Evolutionary conservation across 208 protist species (phyloP).

Genomic region (Acanthamoeba triangularis): DNA sequence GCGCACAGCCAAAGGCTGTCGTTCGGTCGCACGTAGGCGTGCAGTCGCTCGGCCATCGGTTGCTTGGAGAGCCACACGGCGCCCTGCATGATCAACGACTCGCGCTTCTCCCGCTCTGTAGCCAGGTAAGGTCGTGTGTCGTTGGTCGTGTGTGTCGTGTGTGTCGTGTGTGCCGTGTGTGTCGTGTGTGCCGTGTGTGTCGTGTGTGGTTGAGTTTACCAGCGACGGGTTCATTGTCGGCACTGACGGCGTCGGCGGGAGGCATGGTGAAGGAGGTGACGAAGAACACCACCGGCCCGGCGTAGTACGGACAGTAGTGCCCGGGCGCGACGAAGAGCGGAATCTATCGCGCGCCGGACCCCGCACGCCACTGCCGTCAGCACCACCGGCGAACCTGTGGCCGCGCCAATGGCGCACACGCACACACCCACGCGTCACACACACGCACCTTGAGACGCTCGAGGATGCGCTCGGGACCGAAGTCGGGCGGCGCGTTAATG

Average conservation of each 20-base stretch:
- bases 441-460: no score
- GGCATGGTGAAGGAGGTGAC: constrained; percentile 15
- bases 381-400: no score
- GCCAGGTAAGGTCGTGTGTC: background rate
- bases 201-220: background rate
- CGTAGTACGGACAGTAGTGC: background rate
- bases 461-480: no score
- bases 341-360: no score
- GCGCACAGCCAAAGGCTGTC: background rate
- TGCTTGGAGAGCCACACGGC: background rate
- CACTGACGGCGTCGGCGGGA: background rate
- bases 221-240: background rate
- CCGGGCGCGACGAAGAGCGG: background rate
- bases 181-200: no score
- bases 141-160: background rate
- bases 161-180: background rate
- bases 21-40: background rate
- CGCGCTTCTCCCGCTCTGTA: background rate
- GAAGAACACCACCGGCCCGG: background rate
- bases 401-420: no score
- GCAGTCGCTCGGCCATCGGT: background rate
- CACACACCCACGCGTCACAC: no score
- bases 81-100: background rate
- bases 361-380: no score
- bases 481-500: no score